phyloP scores from a whole-genome alignment of 2,329 filamentous ascomycete species.

The Sphaerulina musiva region DNA sequence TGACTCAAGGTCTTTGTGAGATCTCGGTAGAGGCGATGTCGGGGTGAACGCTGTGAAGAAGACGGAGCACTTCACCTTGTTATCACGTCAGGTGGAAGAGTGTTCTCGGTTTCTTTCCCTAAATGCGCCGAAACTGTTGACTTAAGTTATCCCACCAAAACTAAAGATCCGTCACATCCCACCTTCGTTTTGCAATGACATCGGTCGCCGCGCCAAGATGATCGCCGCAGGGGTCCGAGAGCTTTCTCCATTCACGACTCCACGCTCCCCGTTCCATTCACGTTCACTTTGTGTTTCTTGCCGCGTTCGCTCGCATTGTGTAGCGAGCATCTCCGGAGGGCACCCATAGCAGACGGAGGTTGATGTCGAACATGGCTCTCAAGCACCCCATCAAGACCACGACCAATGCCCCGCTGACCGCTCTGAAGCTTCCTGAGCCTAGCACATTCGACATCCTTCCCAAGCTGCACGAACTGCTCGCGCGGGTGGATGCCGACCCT shows the following conservation, averaged over 20 bases:
- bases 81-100: background rate
- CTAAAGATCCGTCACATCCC: background rate
- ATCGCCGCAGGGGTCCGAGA: background rate
- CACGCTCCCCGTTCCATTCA: no score
- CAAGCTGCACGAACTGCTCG: constrained; percentile 69
- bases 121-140: constrained; percentile 2
- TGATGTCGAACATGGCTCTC: constrained; percentile 9
- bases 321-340: constrained; percentile 1
- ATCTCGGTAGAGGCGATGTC: background rate
- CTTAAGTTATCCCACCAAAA: background rate
- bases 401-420: constrained; percentile 15
- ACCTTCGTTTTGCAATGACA: background rate
- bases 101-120: background rate
- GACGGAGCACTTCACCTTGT: background rate
- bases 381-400: constrained; percentile 22
- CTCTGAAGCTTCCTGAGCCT: constrained; percentile 58
- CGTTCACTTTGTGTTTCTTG: no score
- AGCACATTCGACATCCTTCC: constrained; percentile 81
- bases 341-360: background rate
- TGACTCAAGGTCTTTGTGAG: background rate
- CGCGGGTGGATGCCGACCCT: constrained; percentile 50
- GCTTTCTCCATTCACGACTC: background rate
- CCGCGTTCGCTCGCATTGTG: no score
- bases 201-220: background rate
- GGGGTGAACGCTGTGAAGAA: background rate